Evolutionary conservation across 441 rosid species (phyloP), one percentile per base, ranked within the genome.

Genomic region (Adansonia rubrostipa): DNA sequence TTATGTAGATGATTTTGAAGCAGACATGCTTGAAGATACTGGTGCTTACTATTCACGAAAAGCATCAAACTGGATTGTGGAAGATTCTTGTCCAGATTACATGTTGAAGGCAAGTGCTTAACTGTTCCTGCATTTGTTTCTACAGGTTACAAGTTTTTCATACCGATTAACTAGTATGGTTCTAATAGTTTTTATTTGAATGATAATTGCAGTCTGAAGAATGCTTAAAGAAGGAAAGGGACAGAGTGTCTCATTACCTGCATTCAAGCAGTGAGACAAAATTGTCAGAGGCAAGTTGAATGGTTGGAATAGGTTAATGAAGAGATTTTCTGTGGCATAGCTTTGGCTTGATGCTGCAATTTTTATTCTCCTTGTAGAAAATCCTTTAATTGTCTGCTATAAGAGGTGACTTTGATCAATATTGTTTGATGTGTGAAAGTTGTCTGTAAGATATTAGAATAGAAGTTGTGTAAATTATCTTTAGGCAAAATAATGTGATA

Each of bases 161-260:
- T 36, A 22, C 14, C 67, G 70, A 47, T 51, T 75, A 71, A 68
- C 51, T 45, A 58, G 42, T 54, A 7, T 73, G 61, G 51, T 50
- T 19, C 45, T 76, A 45, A 64, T 63, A 53, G 19, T 51, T 42
- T 54, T 58, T 19, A 58, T 47, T 20, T 33, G 4, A 3, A 11
- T 81, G n/a, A 67, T 28, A 78, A 83, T 82, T 85, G 72, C 88
- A 92, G 99, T 89, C 94, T 80, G 99, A 96, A 86, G 99, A 92
- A 80, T 96, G 98, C 83, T 82, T 94, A 56, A 96, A 86, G 88
- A 93, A 91, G 86, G 99, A 96, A 86, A 88, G 87, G 83, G 98
- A 94, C 48, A 93, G 97, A 78, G 97, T 93, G 71, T 76, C 95
- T 74, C 91, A 92, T 87, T 96, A 93, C 82, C 85, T 96, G 83